Evolutionary conservation across 2,329 filamentous ascomycete genomes (phyloP).

Genomic region (Plenodomus biglobosus): DNA sequence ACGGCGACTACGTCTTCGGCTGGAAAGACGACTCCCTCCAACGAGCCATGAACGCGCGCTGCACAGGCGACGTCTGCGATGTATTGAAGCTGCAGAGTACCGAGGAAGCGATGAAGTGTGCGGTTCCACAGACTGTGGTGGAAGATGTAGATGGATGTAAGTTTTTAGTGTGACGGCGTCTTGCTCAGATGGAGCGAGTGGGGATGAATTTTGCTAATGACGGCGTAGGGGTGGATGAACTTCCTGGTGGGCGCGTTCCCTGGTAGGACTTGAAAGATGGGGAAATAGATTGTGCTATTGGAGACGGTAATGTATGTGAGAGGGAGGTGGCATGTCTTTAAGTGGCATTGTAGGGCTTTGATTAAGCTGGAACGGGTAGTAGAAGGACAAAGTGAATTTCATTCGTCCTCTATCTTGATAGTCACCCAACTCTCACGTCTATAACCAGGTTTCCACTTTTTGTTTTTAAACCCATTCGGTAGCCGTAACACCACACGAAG

Average conservation of each 20-base stretch:
- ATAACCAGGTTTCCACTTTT: too few relatives aligned
- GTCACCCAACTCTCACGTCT: too few relatives aligned
- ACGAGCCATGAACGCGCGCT: conserved; percentile 30
- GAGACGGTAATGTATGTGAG: too few relatives aligned
- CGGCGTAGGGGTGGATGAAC: conserved; percentile 3
- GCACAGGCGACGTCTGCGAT: conserved; percentile 24
- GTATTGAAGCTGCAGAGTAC: conserved; percentile 23
- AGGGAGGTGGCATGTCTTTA: too few relatives aligned
- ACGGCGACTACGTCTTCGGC: conserved; percentile 37
- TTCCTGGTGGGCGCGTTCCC: background rate
- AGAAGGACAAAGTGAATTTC: too few relatives aligned
- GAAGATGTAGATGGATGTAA: conserved; percentile 35
- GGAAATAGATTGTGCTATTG: too few relatives aligned
- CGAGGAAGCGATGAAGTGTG: conserved; percentile 32
- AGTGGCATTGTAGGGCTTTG: too few relatives aligned
- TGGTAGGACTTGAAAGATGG: too few relatives aligned
- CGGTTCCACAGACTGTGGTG: conserved; percentile 15
- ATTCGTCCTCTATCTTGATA: too few relatives aligned
- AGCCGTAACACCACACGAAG: too few relatives aligned
- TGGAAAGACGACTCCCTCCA: conserved; percentile 37
- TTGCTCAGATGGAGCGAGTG: background rate
- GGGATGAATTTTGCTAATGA: background rate
- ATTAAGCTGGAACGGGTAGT: too few relatives aligned
- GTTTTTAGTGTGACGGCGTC: conserved; percentile 2
- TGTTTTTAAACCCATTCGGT: too few relatives aligned